These are phyloP conservation scores for Omphalotus olearius DNA, from an alignment of 1,284 basidiomycete genomes.

Conservation along the genomic window DNA sequence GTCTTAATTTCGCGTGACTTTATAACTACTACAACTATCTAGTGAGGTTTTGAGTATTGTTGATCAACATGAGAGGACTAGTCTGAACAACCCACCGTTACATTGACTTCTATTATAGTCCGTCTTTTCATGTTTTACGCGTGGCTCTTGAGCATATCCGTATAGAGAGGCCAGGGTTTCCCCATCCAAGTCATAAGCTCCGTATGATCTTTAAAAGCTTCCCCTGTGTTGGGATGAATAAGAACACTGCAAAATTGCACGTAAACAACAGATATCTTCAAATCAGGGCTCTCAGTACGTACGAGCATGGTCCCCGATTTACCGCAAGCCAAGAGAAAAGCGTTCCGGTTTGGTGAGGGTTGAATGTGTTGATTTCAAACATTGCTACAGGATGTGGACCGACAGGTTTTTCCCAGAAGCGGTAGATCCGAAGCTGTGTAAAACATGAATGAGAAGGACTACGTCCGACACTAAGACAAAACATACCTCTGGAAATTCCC, in stretches of 20 bases:
- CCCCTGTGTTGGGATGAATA: conserved; percentile 69
- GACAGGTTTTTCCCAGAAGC: conserved; percentile 59
- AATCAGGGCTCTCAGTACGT: conserved; percentile 23
- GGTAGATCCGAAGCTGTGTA: conserved; percentile 57
- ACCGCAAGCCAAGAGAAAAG: conserved; percentile 63
- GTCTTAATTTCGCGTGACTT: too few relatives aligned
- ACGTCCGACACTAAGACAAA: not conserved
- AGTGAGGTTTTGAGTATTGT: too few relatives aligned
- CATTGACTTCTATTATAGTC: too few relatives aligned
- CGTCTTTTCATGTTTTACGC: too few relatives aligned
- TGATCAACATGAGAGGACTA: too few relatives aligned
- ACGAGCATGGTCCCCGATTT: conserved; percentile 66
- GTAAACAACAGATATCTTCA: not conserved
- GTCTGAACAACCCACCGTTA: too few relatives aligned
- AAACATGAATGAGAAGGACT: not conserved
- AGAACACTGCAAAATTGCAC: conserved; percentile 44
- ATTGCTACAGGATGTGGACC: conserved; percentile 68
- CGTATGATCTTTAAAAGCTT: conserved; percentile 58
- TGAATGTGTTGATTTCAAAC: conserved; percentile 70
- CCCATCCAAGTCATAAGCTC: conserved; percentile 71
- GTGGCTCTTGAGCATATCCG: conserved; percentile 31
- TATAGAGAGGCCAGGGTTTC: conserved; percentile 48
- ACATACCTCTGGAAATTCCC: conserved; percentile 69
- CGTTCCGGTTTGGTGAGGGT: conserved; percentile 60
- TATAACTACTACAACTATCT: too few relatives aligned